These are phyloP conservation scores for Cydonia oblonga DNA, from an alignment of 331 rosid species.

Conservation along the genomic window DNA sequence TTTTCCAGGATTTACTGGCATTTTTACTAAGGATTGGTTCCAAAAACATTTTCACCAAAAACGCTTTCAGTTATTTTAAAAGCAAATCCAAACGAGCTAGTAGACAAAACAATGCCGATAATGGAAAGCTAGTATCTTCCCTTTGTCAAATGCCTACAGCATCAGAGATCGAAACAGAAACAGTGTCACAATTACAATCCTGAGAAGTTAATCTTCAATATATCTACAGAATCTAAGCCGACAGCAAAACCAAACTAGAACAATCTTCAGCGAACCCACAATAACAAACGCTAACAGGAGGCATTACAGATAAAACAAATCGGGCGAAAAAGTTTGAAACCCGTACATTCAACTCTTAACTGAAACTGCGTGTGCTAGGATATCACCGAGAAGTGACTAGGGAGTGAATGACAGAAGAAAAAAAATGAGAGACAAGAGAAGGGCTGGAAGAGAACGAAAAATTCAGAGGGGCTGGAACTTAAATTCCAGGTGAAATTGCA, in stretches of 20 bases:
- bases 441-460: neutral
- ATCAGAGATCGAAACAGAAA: too few species aligned
- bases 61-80: too few species aligned
- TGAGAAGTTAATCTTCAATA: neutral
- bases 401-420: neutral
- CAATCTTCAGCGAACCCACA: too few species aligned
- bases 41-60: too few species aligned
- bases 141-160: neutral
- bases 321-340: neutral
- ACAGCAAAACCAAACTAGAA: neutral
- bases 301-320: neutral
- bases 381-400: neutral
- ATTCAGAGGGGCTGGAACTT: too few species aligned
- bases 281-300: too few species aligned
- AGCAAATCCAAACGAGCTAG: too few species aligned
- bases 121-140: neutral
- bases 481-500: too few species aligned
- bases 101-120: too few species aligned
- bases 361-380: neutral
- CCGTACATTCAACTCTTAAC: neutral
- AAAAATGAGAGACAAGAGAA: neutral
- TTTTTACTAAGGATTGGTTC: too few species aligned
- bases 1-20: too few species aligned
- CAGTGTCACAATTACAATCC: too few species aligned
- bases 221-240: neutral